Evolutionary conservation across 257 asterid genomes (phyloP), one percentile per base, ranked within the genome.

Genomic region (Lycium ferocissimum): DNA sequence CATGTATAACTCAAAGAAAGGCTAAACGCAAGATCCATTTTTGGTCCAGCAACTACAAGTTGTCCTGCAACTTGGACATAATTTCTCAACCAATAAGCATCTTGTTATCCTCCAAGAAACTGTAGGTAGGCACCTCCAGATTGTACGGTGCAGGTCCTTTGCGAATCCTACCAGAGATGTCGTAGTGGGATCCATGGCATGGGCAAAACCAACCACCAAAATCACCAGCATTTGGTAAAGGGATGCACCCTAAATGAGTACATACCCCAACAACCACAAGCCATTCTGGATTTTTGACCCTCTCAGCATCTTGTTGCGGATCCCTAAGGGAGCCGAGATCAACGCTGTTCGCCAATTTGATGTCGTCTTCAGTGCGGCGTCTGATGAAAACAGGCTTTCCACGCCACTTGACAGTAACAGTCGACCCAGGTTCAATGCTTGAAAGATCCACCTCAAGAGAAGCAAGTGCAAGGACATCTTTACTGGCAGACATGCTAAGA

Each of bases 181-280:
- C 99, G 4, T 95, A 94, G 59, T 95, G 99, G 14, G 97, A 95
- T 9, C 98, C 98, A 73, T 95, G 99, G 92, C 99, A 95, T 1
- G 99, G 99, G 88, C 99, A 95, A 84, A 95, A 95, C 99, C 99
- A 95, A 53, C 99, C 99, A 73, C 99, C 98, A 86, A 87, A 95
- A 12, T 95, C 99, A 84, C 99, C 99, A 10, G 99, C 99, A 94
- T 95, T 95, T 71, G 99, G 99, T 89, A 95, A 86, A 3, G 99
- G 99, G 67, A 95, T 95, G 90, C 99, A 95, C 17, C 99, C 99
- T 85, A 95, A 85, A 87, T 95, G 99, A 81, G 98, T 94, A 88
- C 99, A 95, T 43, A 95, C 98, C 67, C 98, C 99, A 80, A 95
- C 84, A 38, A 95, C 98, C 71, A 95, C 91, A 35, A 94, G 98